Conservation (phyloP, 352 stramenopile genomes). For the Globisporangium barbulae region DNA sequence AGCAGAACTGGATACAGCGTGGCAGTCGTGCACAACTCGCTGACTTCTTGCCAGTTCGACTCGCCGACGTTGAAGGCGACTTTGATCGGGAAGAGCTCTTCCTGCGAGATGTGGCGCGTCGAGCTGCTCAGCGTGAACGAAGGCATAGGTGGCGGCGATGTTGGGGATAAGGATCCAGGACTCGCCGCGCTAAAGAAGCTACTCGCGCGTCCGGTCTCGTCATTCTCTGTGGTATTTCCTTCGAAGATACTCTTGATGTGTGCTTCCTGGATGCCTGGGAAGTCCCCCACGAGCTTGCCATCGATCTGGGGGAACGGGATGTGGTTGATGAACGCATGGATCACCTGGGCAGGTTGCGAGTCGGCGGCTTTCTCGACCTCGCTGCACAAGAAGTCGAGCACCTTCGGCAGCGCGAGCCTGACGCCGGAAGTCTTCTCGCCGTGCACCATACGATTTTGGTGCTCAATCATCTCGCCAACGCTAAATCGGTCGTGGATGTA, state of each 20-base stretch:
- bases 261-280: constrained; percentile 16
- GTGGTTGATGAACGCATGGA: constrained; percentile 21
- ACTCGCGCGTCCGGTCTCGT: neutral
- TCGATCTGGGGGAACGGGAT: constrained; percentile 16
- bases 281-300: constrained; percentile 6
- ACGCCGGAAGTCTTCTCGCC: constrained; percentile 25
- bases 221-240: constrained; percentile 11
- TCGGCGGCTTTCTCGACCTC: constrained; percentile 40
- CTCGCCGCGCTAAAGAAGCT: constrained; percentile 3
- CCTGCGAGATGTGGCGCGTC: constrained; percentile 18
- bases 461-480: constrained; percentile 55
- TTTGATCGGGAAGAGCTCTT: constrained; percentile 69
- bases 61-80: constrained; percentile 74
- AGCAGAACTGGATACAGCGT: constrained; percentile 44
- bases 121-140: constrained; percentile 13
- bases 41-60: constrained; percentile 53
- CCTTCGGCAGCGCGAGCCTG: constrained; percentile 38
- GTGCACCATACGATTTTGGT: constrained; percentile 63
- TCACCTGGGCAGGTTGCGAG: constrained; percentile 11
- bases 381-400: constrained; percentile 59
- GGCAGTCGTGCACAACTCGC: constrained; percentile 20
- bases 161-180: neutral
- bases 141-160: constrained; percentile 24
- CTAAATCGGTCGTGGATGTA: constrained; percentile 74
- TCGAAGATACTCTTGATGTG: constrained; percentile 30